Conservation (phyloP, 345 rosid genomes). For the Gossypium anomalum region DNA sequence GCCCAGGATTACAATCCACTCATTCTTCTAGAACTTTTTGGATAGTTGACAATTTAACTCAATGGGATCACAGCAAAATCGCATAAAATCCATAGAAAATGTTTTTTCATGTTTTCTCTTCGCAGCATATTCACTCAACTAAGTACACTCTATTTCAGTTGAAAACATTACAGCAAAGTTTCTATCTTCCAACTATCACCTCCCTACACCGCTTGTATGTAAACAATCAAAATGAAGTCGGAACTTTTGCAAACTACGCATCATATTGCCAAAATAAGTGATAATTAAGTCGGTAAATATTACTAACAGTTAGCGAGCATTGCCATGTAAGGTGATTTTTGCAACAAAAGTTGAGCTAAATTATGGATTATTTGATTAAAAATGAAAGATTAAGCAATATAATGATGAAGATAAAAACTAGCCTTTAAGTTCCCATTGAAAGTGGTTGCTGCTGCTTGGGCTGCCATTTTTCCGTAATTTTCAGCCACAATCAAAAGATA, state of each 20-base stretch:
- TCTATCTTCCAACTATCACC: background rate
- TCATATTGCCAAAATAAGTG: background rate
- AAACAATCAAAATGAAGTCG: background rate
- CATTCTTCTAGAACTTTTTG: constrained; percentile 1
- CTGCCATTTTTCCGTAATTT: constrained; percentile 3
- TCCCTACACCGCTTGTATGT: background rate
- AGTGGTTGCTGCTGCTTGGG: constrained; percentile 14
- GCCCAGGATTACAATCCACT: background rate
- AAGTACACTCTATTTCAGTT: background rate
- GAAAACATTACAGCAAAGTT: background rate
- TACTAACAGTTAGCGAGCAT: background rate
- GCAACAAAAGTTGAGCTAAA: background rate
- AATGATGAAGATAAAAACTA: background rate
- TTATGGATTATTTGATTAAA: background rate
- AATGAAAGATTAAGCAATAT: background rate
- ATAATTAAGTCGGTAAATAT: background rate
- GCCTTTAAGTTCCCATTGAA: constrained; percentile 10
- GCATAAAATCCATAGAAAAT: background rate
- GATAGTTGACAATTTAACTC: background rate
- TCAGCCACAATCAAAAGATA: background rate
- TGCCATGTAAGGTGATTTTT: background rate
- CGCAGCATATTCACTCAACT: background rate
- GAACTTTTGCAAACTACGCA: background rate
- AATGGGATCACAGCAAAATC: background rate
- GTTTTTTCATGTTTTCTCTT: background rate